These are phyloP conservation scores for Xylaria sp. DNA, from an alignment of 2,329 filamentous ascomycete species.

Conservation along the genomic window DNA sequence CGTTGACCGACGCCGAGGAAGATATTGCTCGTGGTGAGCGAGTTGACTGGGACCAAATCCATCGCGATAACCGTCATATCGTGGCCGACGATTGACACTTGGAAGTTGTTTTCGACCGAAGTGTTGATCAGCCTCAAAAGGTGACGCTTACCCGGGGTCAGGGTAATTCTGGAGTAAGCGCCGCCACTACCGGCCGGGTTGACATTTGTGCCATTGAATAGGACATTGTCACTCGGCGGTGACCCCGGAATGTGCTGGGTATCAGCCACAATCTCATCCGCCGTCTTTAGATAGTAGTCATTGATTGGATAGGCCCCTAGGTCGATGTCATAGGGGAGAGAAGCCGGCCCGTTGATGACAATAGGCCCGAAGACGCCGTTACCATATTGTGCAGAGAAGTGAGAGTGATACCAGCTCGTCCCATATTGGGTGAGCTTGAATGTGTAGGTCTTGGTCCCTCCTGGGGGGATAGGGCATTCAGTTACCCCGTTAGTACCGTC, in stretches of 20 bases:
- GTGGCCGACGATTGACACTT: conserved; percentile 64
- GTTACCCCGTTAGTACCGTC: conserved; percentile 54
- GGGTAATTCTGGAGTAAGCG: conserved; percentile 48
- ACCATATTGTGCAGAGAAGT: conserved; percentile 57
- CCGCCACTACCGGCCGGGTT: conserved; percentile 48
- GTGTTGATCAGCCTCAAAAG: conserved; percentile 62
- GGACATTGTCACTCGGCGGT: conserved; percentile 51
- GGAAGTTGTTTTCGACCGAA: conserved; percentile 60
- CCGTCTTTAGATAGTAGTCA: conserved; percentile 62
- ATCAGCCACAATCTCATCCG: conserved; percentile 43
- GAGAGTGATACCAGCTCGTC: conserved; percentile 56
- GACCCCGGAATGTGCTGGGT: conserved; percentile 40
- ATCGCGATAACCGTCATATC: conserved; percentile 63
- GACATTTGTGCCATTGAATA: conserved; percentile 58
- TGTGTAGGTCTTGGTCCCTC: conserved; percentile 41
- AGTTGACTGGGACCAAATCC: conserved; percentile 64
- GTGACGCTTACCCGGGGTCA: conserved; percentile 58
- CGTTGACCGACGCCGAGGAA: conserved; percentile 62
- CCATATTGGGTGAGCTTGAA: conserved; percentile 45
- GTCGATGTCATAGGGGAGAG: conserved; percentile 60
- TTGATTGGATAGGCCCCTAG: conserved; percentile 62
- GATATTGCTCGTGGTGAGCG: conserved; percentile 60
- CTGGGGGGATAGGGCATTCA: conserved; percentile 50
- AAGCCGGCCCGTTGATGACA: conserved; percentile 58
- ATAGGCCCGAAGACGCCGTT: conserved; percentile 61